Evolutionary conservation across 345 rosid species (phyloP).

Genomic region (Salix suchowensis): DNA sequence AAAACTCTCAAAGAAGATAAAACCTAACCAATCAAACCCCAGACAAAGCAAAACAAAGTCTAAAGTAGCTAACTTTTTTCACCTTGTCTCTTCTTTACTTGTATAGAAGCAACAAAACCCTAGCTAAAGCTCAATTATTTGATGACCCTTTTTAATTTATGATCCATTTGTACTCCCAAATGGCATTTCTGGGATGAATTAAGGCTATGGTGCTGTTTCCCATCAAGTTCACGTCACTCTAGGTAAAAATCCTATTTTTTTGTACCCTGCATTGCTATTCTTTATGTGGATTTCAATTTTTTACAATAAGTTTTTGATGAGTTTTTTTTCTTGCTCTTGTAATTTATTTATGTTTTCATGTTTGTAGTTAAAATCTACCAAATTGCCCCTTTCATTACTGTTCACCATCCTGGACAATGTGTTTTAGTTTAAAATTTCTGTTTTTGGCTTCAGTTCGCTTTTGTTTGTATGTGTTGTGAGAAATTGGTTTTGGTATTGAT

Average conservation of each 20-base stretch:
- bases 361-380: not conserved
- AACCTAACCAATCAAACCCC: constrained; percentile 29
- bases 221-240: constrained; percentile 37
- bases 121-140: constrained; percentile 29
- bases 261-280: constrained; percentile 16
- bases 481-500: constrained; percentile 17
- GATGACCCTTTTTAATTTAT: constrained; percentile 26
- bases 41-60: constrained; percentile 30
- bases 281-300: not conserved
- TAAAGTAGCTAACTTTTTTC: constrained; percentile 22
- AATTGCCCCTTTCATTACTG: constrained; percentile 12
- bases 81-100: not conserved
- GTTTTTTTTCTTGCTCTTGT: not conserved
- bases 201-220: constrained; percentile 47
- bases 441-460: constrained; percentile 5
- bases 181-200: constrained; percentile 32
- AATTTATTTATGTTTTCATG: not conserved
- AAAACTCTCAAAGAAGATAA: constrained; percentile 45
- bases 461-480: not conserved
- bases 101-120: constrained; percentile 21
- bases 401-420: not conserved
- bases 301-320: not conserved
- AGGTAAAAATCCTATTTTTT: constrained; percentile 31
- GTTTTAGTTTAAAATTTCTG: not conserved
- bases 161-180: constrained; percentile 25